Base-by-base conservation (phyloP, 139 green algal genomes). In the Chlamydomonas asymmetrica region DNA sequence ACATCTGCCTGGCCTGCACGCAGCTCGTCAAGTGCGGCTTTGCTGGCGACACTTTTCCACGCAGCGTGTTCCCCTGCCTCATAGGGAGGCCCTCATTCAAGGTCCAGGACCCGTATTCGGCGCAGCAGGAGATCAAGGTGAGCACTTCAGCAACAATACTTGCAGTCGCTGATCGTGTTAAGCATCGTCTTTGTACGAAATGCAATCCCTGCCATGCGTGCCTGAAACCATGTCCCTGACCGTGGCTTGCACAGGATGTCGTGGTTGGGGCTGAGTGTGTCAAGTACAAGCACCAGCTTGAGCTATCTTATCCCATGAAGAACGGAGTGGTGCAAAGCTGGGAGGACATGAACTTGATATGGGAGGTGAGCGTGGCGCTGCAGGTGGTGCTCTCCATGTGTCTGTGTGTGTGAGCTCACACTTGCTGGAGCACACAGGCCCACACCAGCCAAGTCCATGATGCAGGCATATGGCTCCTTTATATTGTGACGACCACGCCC, bases 241-340 rank as follows among this genome's bases (percentile, higher is more conserved):
- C n/a, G n/a, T 5, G 27, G 39, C 41, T 57, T 23, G 25, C 29
- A 9, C 63, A 57, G 63, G 75, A 85, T 13, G 60, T 92, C 25
- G 66, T 88, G 4, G 79, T 95, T n/a, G 91, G 86, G 4, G 13
- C 72, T 3, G 80, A 87, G 70, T 88, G 83, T 31, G 63, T 77
- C 25, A 57, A 68, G 31, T 27, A 85, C 2, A 80, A 86, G 23
- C 76, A 88, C 31, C 76, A 85, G 35, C 69, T 94, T 57, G 78
- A 95, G 61, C 76, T 94, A 60, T 78, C 37, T 23, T 95, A 94
- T 50, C 91, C 91, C 23, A 78, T 95, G n/a, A 78, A 41, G 31
- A 93, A 93, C 43, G 90, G 91, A 20, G 71, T 94, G 25, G 87
- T 97, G n/a, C 82, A 88, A 45, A 76, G 78, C 62, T 95, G 90